A percentile compares a stretch with the other conserved stretches of the same genome.
phyloP scores from a whole-genome alignment of 2,329 filamentous ascomycete species.

The Aspergillus chevalieri region DNA sequence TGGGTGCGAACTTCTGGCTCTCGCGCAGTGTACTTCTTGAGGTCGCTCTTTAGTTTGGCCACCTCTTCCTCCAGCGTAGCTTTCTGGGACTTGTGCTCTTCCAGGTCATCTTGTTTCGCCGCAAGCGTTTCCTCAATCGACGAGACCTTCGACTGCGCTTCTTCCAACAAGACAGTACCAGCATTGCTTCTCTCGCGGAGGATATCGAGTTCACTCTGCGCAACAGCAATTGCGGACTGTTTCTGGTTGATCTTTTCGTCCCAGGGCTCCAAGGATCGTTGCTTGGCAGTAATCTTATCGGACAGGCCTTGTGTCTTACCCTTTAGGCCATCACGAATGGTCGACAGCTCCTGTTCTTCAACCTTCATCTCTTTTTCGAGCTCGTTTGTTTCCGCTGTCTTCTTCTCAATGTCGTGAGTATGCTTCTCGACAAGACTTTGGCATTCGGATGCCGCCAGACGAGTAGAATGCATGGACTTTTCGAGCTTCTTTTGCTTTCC shows the following conservation, averaged over 20 bases:
- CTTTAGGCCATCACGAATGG: conserved; percentile 81
- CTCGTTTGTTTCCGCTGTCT: conserved; percentile 64
- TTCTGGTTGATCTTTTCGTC: conserved; percentile 95
- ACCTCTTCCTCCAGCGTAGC: conserved; percentile 67
- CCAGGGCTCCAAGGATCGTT: conserved; percentile 94
- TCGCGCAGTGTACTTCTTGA: conserved; percentile 65
- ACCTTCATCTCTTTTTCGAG: conserved; percentile 69
- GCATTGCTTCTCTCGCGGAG: conserved; percentile 83
- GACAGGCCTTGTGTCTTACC: conserved; percentile 95
- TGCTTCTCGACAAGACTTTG: conserved; percentile 73
- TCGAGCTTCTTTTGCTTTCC: conserved; percentile 94
- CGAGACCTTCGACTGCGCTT: conserved; percentile 72
- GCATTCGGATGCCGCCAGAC: conserved; percentile 67
- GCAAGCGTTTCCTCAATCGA: conserved; percentile 65
- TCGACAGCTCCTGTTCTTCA: conserved; percentile 75
- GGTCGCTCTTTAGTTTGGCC: conserved; percentile 62
- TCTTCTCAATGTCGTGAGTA: conserved; percentile 68
- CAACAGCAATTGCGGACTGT: conserved; percentile 86
- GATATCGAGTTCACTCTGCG: conserved; percentile 90
- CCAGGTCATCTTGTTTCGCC: conserved; percentile 66
- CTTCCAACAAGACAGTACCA: conserved; percentile 74
- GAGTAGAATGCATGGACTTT: conserved; percentile 73
- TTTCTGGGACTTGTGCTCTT: conserved; percentile 69
- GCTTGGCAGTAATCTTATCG: conserved; percentile 83
- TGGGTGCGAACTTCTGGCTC: conserved; percentile 78